Evolutionary conservation across 495 filamentous ascomycete genomes (phyloP).

Genomic region (Neurospora sp.): DNA sequence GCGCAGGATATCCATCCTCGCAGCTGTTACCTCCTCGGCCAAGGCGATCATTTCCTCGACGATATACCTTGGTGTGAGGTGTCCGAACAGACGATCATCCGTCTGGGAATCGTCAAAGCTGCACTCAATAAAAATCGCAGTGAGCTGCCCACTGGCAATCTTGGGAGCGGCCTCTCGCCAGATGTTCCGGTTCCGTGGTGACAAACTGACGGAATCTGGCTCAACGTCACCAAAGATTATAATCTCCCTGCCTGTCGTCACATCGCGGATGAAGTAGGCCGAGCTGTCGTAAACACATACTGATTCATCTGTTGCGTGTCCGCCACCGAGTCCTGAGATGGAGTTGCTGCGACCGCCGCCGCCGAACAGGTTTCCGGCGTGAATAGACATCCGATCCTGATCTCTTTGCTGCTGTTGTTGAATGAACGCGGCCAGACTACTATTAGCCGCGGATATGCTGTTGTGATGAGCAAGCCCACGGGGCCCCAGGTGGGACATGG

Average conservation of each 20-base stretch:
- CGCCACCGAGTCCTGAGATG: constrained; percentile 7
- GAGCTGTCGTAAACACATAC: constrained; percentile 69
- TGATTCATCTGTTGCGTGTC: constrained; percentile 24
- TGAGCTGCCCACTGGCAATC: constrained; percentile 55
- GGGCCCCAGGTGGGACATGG: not conserved
- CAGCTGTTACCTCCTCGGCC: constrained; percentile 50
- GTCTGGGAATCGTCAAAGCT: constrained; percentile 71
- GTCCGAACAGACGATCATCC: constrained; percentile 72
- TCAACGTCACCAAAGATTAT: constrained; percentile 95
- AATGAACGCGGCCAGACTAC: constrained; percentile 11
- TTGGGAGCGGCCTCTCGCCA: constrained; percentile 84
- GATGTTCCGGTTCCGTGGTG: constrained; percentile 65
- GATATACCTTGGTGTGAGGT: constrained; percentile 74
- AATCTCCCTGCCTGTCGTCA: constrained; percentile 57
- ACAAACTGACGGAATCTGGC: constrained; percentile 73
- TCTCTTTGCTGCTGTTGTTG: constrained; percentile 17
- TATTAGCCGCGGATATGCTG: constrained; percentile 1
- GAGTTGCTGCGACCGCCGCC: constrained; percentile 11
- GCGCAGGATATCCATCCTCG: constrained; percentile 19
- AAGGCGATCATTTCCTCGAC: constrained; percentile 64
- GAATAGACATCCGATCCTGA: not conserved
- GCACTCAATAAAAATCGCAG: constrained; percentile 89
- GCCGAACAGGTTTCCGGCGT: not conserved
- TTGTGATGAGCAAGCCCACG: constrained; percentile 13
- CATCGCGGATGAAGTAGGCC: constrained; percentile 81